Percentiles rank a stretch among this genome's conserved stretches.
These are phyloP conservation scores for Saturnispora kantuleensis DNA, from an alignment of 805 yeast genomes.

Conservation along the genomic window DNA sequence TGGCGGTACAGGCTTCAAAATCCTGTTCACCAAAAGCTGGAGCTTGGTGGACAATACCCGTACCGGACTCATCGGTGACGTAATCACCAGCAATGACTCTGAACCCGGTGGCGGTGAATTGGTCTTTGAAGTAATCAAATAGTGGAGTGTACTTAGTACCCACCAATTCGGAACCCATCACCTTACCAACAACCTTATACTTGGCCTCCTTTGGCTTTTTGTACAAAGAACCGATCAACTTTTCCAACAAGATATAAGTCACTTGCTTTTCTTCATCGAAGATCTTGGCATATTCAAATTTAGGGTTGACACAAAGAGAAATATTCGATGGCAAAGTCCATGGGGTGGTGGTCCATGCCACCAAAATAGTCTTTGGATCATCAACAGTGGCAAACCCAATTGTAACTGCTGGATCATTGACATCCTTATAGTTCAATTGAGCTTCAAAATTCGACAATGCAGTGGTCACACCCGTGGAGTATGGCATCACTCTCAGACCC, in stretches of 20 bases:
- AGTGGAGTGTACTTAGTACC: slow-evolving; percentile 78
- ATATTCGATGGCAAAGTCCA: slow-evolving; percentile 97
- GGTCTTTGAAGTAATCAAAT: slow-evolving; percentile 69
- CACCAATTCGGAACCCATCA: slow-evolving; percentile 69
- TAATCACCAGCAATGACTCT: slow-evolving; percentile 73
- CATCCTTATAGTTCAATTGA: slow-evolving; percentile 96
- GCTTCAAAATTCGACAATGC: slow-evolving; percentile 97
- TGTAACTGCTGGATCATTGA: slow-evolving; percentile 92
- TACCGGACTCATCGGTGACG: slow-evolving; percentile 92
- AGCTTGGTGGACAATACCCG: slow-evolving; percentile 97
- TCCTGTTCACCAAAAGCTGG: slow-evolving; percentile 99
- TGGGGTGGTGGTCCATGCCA: slow-evolving; percentile 99
- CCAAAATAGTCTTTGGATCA: slow-evolving; percentile 73
- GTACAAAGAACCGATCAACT: slow-evolving; percentile 73
- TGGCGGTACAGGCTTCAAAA: slow-evolving; percentile 68
- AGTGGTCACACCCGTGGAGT: slow-evolving; percentile 94
- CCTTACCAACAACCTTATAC: slow-evolving; percentile 68
- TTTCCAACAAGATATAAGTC: slow-evolving; percentile 76
- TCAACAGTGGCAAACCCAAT: slow-evolving; percentile 74
- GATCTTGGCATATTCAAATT: slow-evolving; percentile 84
- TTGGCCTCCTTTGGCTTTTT: slow-evolving; percentile 92
- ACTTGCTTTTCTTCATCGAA: slow-evolving; percentile 78
- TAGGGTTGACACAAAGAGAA: slow-evolving; percentile 85
- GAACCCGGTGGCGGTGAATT: slow-evolving; percentile 70
- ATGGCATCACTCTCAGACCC: slow-evolving; percentile 97